Evolutionary conservation across 768 basidiomycete genomes (phyloP).

Genomic region (Agrocybe praecox): DNA sequence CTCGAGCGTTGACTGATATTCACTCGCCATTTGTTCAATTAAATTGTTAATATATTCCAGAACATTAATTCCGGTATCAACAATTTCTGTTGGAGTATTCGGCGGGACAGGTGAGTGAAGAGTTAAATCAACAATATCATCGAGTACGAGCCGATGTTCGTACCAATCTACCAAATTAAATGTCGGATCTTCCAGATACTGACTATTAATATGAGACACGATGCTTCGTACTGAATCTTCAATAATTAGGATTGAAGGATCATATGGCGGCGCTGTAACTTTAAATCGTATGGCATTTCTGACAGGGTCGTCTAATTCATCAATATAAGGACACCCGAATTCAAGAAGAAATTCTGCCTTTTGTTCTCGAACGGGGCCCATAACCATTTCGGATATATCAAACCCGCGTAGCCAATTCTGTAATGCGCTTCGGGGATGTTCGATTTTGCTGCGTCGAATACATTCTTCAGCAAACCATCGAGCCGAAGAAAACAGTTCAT

Average conservation of each 20-base stretch:
- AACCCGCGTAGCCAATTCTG: neutral
- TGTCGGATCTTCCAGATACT: neutral
- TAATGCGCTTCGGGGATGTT: neutral
- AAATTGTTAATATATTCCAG: no score
- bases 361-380: neutral
- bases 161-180: conserved; percentile 8
- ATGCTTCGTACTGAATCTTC: neutral
- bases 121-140: no score
- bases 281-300: no score
- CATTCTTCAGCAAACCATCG: conserved; percentile 8
- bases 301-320: no score
- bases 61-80: no score
- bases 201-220: neutral
- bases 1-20: no score
- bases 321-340: neutral
- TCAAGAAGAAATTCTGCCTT: neutral
- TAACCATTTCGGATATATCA: neutral
- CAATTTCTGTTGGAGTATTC: no score
- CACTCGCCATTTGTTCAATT: no score
- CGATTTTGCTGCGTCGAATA: neutral
- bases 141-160: neutral
- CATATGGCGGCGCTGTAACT: no score
- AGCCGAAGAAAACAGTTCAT: conserved; percentile 8
- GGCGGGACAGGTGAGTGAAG: no score
- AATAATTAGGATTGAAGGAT: neutral